Conservation (phyloP, 352 stramenopile genomes). For the Plasmopara halstedii region DNA sequence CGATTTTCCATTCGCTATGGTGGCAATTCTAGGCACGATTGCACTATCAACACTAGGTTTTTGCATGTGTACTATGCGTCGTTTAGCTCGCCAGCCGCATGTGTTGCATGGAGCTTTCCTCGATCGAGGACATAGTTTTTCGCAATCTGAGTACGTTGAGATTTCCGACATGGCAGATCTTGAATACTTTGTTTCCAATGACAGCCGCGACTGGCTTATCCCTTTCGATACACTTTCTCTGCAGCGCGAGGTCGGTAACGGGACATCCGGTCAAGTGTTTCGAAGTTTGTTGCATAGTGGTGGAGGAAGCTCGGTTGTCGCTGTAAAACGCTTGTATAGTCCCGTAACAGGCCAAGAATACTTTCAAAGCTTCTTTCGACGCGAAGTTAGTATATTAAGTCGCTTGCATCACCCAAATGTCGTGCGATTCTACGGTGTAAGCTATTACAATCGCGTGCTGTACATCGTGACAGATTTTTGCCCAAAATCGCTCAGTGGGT, state of each 20-base stretch:
- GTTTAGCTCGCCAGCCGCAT: constrained; percentile 61
- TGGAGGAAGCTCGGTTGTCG: constrained; percentile 75
- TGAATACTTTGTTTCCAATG: constrained; percentile 84
- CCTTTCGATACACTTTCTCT: constrained; percentile 84
- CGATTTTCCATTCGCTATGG: constrained; percentile 81
- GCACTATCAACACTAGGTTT: constrained; percentile 75
- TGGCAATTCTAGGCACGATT: constrained; percentile 68
- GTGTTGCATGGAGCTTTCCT: constrained; percentile 34
- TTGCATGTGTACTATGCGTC: constrained; percentile 83
- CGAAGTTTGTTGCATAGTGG: constrained; percentile 76
- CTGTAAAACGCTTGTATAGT: constrained; percentile 84
- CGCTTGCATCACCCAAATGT: constrained; percentile 85
- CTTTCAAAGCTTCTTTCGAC: constrained; percentile 87
- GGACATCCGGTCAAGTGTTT: constrained; percentile 87
- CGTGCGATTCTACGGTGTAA: constrained; percentile 86
- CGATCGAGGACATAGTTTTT: constrained; percentile 63
- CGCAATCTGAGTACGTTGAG: constrained; percentile 76
- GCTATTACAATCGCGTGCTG: constrained; percentile 85
- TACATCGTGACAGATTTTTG: constrained; percentile 90
- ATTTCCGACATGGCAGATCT: constrained; percentile 82
- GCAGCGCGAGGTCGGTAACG: constrained; percentile 79
- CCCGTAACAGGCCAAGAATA: constrained; percentile 83
- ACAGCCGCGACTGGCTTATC: constrained; percentile 86
- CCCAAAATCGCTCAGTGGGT: constrained; percentile 63
- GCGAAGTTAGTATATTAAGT: constrained; percentile 82